A percentile compares a stretch with the other conserved stretches of the same genome.
phyloP scores from a whole-genome alignment of 2,329 filamentous ascomycete genomes.

The Drechslerella dactyloides region DNA sequence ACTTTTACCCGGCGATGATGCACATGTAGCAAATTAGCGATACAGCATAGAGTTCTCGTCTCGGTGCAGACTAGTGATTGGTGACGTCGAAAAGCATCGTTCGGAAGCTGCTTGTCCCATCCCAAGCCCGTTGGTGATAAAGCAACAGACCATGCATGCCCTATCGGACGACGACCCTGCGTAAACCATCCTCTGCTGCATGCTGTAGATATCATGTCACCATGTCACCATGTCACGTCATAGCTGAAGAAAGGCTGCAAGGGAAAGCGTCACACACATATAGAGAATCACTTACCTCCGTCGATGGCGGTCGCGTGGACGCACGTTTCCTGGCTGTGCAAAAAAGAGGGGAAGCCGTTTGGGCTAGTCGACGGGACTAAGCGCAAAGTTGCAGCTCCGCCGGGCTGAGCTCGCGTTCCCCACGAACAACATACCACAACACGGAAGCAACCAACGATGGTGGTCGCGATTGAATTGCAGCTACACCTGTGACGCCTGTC shows the following conservation, averaged over 20 bases:
- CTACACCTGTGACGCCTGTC: background rate
- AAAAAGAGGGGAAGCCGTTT: background rate
- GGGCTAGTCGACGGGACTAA: constrained; percentile 1
- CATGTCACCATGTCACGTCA: background rate
- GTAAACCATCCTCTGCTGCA: background rate
- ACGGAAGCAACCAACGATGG: background rate
- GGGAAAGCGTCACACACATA: too few species aligned
- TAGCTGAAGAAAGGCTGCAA: background rate
- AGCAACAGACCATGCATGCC: constrained; percentile 7
- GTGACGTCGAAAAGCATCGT: background rate
- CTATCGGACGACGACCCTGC: constrained; percentile 8
- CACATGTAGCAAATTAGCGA: too few species aligned
- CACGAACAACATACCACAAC: background rate
- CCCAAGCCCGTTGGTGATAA: too few species aligned
- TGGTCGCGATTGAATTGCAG: background rate
- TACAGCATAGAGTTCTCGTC: too few species aligned
- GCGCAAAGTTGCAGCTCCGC: background rate
- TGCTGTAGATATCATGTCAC: constrained; percentile 11
- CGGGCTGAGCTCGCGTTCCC: background rate
- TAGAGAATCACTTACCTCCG: background rate
- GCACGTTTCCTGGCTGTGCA: background rate
- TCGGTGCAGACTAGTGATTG: background rate
- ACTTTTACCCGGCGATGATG: too few species aligned
- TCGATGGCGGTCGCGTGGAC: background rate
- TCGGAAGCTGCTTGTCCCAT: background rate